phyloP scores from a whole-genome alignment of 352 stramenopile genomes.

The Phytophthora tubulina region DNA sequence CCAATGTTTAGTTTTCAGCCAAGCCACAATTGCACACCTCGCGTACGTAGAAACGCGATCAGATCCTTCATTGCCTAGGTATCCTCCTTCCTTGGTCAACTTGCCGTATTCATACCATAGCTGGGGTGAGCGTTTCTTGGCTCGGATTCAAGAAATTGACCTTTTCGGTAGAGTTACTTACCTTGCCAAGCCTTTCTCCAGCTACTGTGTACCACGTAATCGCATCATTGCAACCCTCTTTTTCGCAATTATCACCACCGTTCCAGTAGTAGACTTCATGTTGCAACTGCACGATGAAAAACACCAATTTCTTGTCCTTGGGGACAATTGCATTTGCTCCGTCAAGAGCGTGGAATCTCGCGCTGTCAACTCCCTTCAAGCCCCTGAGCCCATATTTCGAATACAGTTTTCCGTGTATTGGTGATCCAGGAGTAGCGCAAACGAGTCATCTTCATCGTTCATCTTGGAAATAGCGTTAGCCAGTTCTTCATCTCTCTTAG shows the following conservation, averaged over 20 bases:
- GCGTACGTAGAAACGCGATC: not conserved
- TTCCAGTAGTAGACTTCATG: not conserved
- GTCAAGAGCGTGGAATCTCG: not conserved
- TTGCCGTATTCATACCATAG: not conserved
- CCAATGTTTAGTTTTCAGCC: not conserved
- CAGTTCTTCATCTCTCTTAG: not conserved
- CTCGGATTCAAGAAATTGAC: not conserved
- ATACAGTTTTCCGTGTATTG: conserved; percentile 1
- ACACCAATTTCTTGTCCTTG: not conserved
- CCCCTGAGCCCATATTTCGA: not conserved
- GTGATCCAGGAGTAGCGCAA: not conserved
- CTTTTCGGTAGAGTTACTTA: not conserved
- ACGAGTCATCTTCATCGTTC: not conserved
- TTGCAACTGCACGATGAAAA: not conserved
- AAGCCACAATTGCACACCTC: not conserved
- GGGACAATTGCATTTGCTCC: not conserved
- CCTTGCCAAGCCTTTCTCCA: not conserved
- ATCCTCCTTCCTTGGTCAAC: not conserved
- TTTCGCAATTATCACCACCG: not conserved
- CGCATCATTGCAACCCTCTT: not conserved
- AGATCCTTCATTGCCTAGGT: not conserved
- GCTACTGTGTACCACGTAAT: conserved; percentile 1
- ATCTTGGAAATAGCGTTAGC: not conserved
- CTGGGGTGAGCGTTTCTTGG: not conserved
- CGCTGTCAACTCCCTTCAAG: not conserved